These are phyloP conservation scores for Verticillium longisporum DNA, from an alignment of 2,329 filamentous ascomycete genomes.

Conservation along the genomic window DNA sequence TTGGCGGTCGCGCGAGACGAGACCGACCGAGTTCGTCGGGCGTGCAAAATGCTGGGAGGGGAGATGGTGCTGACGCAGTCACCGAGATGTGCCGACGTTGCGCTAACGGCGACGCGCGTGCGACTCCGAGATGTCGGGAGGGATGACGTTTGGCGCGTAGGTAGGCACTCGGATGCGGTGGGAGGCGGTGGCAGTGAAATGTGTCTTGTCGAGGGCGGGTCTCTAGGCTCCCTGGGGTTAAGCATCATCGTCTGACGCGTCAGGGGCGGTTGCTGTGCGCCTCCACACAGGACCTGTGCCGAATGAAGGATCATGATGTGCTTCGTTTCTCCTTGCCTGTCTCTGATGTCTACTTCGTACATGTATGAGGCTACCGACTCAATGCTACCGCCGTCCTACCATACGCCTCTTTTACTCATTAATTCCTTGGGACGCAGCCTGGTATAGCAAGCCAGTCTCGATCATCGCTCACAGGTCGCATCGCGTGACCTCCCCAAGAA, in stretches of 20 bases:
- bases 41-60: not conserved
- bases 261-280: too few relatives aligned
- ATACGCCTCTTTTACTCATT: not conserved
- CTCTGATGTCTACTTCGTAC: not conserved
- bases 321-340: not conserved
- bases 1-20: too few relatives aligned
- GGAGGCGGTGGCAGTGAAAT: not conserved
- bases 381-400: not conserved
- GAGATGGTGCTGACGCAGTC: not conserved
- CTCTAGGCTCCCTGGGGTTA: too few relatives aligned
- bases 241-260: too few relatives aligned
- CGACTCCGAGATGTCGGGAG: not conserved
- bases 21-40: not conserved
- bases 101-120: not conserved
- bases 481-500: not conserved
- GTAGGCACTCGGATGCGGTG: not conserved
- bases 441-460: not conserved
- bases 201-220: too few relatives aligned
- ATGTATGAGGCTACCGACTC: not conserved
- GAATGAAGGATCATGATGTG: not conserved
- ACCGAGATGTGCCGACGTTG: not conserved
- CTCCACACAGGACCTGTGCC: too few relatives aligned
- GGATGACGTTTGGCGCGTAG: not conserved
- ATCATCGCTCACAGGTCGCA: not conserved
- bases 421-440: not conserved